Conservation (phyloP, 371 early-diverging fungal genomes). For the Haplosporangium sp. region DNA sequence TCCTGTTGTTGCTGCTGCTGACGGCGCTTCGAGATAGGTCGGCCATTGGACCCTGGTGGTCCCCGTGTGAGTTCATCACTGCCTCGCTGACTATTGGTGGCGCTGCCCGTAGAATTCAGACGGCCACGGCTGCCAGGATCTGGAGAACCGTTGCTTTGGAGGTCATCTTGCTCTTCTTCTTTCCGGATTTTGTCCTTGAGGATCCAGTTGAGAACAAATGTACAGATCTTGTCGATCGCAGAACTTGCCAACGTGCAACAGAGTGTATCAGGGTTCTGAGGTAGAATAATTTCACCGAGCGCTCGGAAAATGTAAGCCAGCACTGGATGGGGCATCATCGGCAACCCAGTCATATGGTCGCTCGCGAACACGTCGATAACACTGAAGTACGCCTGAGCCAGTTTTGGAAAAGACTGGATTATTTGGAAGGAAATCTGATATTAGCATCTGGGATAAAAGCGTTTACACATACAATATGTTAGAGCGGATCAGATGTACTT, state of each 20-base stretch:
- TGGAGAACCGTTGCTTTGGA: constrained; percentile 20
- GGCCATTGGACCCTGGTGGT: constrained; percentile 27
- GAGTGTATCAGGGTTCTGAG: constrained; percentile 59
- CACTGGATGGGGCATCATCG: constrained; percentile 63
- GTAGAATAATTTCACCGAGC: constrained; percentile 66
- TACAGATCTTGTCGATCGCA: constrained; percentile 76
- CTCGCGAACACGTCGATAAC: constrained; percentile 72
- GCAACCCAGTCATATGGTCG: constrained; percentile 73
- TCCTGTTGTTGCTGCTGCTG: constrained; percentile 44
- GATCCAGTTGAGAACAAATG: constrained; percentile 74
- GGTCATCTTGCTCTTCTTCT: constrained; percentile 7
- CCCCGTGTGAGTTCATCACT: constrained; percentile 35
- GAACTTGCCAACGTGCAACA: constrained; percentile 78
- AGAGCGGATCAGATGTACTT: constrained; percentile 22
- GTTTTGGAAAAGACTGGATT: constrained; percentile 75
- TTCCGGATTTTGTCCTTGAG: constrained; percentile 57
- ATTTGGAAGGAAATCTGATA: too few relatives aligned
- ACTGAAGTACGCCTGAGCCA: constrained; percentile 68
- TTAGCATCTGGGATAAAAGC: neutral
- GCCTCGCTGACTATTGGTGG: constrained; percentile 39
- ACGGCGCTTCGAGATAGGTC: constrained; percentile 42
- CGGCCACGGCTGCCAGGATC: neutral
- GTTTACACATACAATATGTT: neutral
- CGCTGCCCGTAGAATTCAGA: constrained; percentile 19
- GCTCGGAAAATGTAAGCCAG: constrained; percentile 72